Evolutionary conservation across 768 basidiomycete genomes (phyloP), one percentile per base, ranked within the genome.

Genomic region (Crassisporium funariophilum): DNA sequence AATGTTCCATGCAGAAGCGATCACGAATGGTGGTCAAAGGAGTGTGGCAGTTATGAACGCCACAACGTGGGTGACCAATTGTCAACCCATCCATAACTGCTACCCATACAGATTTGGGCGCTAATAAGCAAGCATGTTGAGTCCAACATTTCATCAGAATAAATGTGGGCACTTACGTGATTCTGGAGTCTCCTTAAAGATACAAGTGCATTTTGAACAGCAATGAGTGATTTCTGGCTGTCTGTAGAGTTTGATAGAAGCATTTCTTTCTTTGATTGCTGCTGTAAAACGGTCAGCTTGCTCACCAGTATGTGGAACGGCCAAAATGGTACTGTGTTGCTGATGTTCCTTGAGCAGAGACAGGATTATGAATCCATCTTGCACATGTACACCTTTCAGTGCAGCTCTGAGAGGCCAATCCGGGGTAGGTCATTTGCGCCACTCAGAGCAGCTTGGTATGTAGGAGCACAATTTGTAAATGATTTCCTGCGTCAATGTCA

Each of bases 41-140:
- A 13, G 24, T 27, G 8, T 45, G 16, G 29, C 53, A 51, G 31
- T 55, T 50, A 23, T 42, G 46, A 5, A 27, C 21, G 3, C 23
- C 29, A 29, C 49, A 55, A 15, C 46, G 44, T 24, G 41, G 49
- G 41, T 44, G 46, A 11, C 49, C 45, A 40, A 44, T 12, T 8
- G 50, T 48, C 10, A 55, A 20, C 23, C 57, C 57, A 43, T 58
- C 54, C 5, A 53, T 53, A 8, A 58, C 57, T 15, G 48, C 51
- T 31, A 47, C 53, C 23, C 25, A 46, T 4, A 47, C 36, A 20
- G 22, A 46, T 15, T 36, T 38, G 39, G 13, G 24, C 8, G 12
- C 33, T 24, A 25, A 22, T 38, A 15, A 27, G 10, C n/a, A 20
- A 21, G 11, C 7, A 8, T 5, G 24, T 22, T 5, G 29, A 13